Conservation (phyloP, 2,329 filamentous ascomycete species). For the Epichloe bromicola region DNA sequence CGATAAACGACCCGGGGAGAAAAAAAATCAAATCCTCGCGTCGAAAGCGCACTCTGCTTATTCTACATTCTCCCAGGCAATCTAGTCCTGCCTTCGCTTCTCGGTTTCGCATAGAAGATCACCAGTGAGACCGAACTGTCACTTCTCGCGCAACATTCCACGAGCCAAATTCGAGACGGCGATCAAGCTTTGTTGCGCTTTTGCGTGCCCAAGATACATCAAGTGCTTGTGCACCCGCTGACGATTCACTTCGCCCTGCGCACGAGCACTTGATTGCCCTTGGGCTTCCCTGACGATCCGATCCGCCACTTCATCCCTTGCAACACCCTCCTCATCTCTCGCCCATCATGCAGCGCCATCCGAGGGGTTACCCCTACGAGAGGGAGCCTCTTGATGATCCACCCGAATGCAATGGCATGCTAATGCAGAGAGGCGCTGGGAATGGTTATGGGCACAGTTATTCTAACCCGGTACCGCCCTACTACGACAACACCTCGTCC, state of each 20-base stretch:
- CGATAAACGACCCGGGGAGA: neutral
- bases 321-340: neutral
- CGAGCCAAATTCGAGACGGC: neutral
- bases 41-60: too few relatives aligned
- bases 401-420: neutral
- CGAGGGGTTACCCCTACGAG: conserved; percentile 19
- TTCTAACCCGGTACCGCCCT: conserved; percentile 8
- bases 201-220: neutral
- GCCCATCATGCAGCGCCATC: conserved; percentile 20
- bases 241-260: neutral
- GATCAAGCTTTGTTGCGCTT: neutral
- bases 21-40: too few relatives aligned
- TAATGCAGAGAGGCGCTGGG: conserved; percentile 5
- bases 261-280: neutral
- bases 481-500: conserved; percentile 17
- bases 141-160: neutral
- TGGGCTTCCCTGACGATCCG: neutral
- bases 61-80: neutral
- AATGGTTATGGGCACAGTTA: conserved; percentile 9
- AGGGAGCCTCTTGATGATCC: conserved; percentile 22
- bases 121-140: neutral
- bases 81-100: neutral
- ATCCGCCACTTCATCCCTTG: too few relatives aligned
- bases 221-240: neutral
- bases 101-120: neutral